Evolutionary conservation across 2,329 filamentous ascomycete genomes (phyloP).

Genomic region (Arthrobotrys musiformis): DNA sequence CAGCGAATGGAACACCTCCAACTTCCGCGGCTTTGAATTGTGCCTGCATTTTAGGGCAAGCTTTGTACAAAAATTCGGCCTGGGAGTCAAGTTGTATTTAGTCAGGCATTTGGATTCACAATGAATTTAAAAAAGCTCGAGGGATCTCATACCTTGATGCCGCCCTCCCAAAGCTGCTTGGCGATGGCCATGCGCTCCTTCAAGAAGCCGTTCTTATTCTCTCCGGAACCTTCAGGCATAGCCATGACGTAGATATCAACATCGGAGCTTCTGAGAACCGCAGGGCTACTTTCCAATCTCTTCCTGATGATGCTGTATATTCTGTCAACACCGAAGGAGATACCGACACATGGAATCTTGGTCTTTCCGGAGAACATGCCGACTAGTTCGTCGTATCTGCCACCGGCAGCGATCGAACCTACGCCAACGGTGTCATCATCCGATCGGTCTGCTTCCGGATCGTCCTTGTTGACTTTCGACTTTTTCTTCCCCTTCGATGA

Average conservation of each 20-base stretch:
- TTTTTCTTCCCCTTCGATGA: conserved; percentile 66
- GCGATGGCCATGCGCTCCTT: conserved; percentile 85
- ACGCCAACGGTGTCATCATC: conserved; percentile 84
- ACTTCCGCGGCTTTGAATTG: conserved; percentile 92
- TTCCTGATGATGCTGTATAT: conserved; percentile 94
- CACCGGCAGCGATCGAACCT: conserved; percentile 87
- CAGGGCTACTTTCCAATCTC: conserved; percentile 71
- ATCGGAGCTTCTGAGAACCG: conserved; percentile 73
- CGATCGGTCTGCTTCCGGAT: conserved; percentile 74
- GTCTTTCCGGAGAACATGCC: conserved; percentile 89
- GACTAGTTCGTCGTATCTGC: conserved; percentile 91
- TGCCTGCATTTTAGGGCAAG: conserved; percentile 85
- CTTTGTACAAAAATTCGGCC: conserved; percentile 89
- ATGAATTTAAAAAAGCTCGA: background rate
- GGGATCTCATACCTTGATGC: conserved; percentile 74
- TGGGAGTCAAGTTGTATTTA: conserved; percentile 43
- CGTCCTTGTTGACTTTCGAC: conserved; percentile 66
- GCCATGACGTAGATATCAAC: conserved; percentile 96
- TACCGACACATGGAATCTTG: conserved; percentile 88
- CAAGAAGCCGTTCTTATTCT: conserved; percentile 81
- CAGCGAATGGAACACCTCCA: conserved; percentile 81
- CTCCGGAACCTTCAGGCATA: conserved; percentile 74
- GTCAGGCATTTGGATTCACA: background rate
- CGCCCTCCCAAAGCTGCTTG: conserved; percentile 81
- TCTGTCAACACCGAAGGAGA: conserved; percentile 93